Evolutionary conservation across 2,329 filamentous ascomycete species (phyloP).

Genomic region (Monilinia vaccinii-corymbosi): DNA sequence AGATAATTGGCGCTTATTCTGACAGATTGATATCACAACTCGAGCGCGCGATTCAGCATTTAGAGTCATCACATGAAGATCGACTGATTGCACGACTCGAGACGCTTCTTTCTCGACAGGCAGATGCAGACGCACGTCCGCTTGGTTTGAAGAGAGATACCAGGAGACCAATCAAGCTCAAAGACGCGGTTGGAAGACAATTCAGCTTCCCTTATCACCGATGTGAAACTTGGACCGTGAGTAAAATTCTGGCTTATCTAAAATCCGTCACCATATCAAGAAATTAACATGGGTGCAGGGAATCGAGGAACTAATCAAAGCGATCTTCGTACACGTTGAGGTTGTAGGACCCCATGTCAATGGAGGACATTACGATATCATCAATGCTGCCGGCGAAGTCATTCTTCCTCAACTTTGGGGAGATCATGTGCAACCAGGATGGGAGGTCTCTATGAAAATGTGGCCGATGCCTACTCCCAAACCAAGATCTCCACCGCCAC

Average conservation of each 20-base stretch:
- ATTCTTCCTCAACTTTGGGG: conserved; percentile 78
- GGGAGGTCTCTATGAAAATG: conserved; percentile 60
- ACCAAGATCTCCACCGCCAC: conserved; percentile 55
- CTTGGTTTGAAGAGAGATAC: background rate
- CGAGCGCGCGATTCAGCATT: background rate
- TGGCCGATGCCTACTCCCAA: conserved; percentile 54
- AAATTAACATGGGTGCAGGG: conserved; percentile 45
- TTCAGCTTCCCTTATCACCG: conserved; percentile 87
- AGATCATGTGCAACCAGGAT: conserved; percentile 69
- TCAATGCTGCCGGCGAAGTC: conserved; percentile 72
- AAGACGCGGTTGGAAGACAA: conserved; percentile 83
- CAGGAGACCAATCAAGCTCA: conserved; percentile 59
- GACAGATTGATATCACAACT: background rate
- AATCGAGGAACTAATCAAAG: conserved; percentile 78
- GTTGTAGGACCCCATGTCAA: conserved; percentile 66
- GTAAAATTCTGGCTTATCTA: conserved; percentile 27
- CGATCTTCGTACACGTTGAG: conserved; percentile 73
- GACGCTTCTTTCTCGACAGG: background rate
- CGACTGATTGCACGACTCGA: background rate
- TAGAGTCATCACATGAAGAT: background rate
- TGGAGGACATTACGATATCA: conserved; percentile 70
- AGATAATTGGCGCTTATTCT: background rate
- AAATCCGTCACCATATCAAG: conserved; percentile 1
- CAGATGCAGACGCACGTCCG: background rate
- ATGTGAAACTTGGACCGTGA: conserved; percentile 75